phyloP scores from a whole-genome alignment of 2,329 filamentous ascomycete genomes.

The Cercospora janseana region DNA sequence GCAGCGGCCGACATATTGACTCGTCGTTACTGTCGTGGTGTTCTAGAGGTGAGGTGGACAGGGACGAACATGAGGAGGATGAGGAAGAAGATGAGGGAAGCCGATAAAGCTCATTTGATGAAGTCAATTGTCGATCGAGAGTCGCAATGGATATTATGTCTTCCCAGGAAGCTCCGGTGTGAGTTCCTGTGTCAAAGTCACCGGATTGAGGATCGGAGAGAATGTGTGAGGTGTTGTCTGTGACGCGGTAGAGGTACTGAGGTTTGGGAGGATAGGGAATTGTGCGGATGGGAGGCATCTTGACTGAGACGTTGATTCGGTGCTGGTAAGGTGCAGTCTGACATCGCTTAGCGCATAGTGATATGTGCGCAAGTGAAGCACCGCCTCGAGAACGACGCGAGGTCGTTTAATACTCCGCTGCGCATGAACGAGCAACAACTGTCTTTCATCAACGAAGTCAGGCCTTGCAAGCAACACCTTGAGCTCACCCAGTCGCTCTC shows the following conservation, averaged over 20 bases:
- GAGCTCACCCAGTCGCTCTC: neutral
- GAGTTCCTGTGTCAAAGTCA: slow-evolving; percentile 18
- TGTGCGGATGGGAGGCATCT: neutral
- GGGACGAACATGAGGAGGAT: neutral
- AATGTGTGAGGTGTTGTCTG: slow-evolving; percentile 18
- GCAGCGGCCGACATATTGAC: neutral
- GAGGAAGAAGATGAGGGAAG: neutral
- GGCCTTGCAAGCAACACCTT: too few relatives aligned
- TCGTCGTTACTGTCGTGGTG: neutral
- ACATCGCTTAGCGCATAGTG: too few relatives aligned
- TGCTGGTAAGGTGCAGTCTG: too few relatives aligned
- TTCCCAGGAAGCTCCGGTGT: slow-evolving; percentile 18
- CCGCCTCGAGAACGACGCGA: too few relatives aligned
- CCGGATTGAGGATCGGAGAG: slow-evolving; percentile 3
- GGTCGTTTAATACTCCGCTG: too few relatives aligned
- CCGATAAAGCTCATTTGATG: neutral
- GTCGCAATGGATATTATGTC: slow-evolving; percentile 12
- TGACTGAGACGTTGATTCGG: neutral
- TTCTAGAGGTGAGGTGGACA: too few relatives aligned
- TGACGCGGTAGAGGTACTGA: slow-evolving; percentile 19
- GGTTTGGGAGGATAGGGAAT: slow-evolving; percentile 15
- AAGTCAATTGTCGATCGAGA: slow-evolving; percentile 14
- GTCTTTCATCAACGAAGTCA: too few relatives aligned
- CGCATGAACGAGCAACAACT: too few relatives aligned
- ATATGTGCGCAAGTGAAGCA: too few relatives aligned